Evolutionary conservation across 805 yeast genomes (phyloP).

Genomic region (Pichia rugopelliculosa): DNA sequence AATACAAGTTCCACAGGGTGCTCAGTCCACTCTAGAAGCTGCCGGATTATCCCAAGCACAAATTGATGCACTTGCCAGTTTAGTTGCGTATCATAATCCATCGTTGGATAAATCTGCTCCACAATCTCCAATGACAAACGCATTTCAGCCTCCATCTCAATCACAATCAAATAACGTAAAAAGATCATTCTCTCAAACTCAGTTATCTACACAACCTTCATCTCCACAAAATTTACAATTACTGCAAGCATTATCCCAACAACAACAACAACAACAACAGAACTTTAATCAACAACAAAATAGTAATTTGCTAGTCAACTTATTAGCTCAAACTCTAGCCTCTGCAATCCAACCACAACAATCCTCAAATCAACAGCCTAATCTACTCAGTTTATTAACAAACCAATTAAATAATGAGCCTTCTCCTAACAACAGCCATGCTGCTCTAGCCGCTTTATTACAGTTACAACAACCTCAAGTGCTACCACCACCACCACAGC

Average conservation of each 20-base stretch:
- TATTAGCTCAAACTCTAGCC: slow-evolving; percentile 9
- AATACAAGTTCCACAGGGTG: slow-evolving; percentile 68
- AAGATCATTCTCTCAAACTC: neutral
- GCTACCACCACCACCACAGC: slow-evolving; percentile 1
- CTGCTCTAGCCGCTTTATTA: neutral
- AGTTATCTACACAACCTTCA: neutral
- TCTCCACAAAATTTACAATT: slow-evolving; percentile 1
- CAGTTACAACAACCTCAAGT: slow-evolving; percentile 5
- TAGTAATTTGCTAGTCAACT: slow-evolving; percentile 7
- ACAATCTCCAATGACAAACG: neutral
- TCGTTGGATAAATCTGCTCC: neutral
- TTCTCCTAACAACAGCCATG: neutral
- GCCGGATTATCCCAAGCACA: slow-evolving; percentile 66
- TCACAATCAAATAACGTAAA: neutral
- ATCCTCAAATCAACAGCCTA: neutral
- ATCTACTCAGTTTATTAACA: neutral
- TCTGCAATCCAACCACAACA: slow-evolving; percentile 5
- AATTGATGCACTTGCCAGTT: slow-evolving; percentile 64
- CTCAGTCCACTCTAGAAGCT: slow-evolving; percentile 50
- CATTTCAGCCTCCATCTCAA: neutral
- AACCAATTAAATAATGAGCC: neutral
- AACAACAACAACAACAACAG: slow-evolving; percentile 9
- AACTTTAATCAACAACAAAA: slow-evolving; percentile 7
- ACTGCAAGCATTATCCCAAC: slow-evolving; percentile 1
- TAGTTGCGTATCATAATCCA: slow-evolving; percentile 57